Conservation (phyloP, 2,329 filamentous ascomycete species). For the Trichoderma koningiopsis region DNA sequence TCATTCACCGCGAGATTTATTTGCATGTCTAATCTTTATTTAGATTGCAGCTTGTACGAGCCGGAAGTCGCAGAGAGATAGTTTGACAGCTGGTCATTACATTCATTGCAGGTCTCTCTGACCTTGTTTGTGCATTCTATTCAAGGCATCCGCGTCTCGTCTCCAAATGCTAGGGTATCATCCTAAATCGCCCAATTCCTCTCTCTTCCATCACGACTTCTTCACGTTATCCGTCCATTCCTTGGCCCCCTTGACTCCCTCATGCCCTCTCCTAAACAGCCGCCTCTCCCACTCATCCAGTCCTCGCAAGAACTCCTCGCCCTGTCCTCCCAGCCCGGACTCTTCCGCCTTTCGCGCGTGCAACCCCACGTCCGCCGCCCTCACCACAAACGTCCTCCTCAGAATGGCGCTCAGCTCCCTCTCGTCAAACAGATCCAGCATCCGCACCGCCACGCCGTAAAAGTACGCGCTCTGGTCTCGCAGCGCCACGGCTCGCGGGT, state of each 20-base stretch:
- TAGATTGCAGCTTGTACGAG: no score
- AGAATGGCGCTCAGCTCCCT: constrained; percentile 72
- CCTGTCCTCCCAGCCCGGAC: constrained; percentile 53
- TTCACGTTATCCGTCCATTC: constrained; percentile 67
- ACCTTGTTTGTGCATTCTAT: background rate
- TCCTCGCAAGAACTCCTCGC: constrained; percentile 82
- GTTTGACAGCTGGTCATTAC: background rate
- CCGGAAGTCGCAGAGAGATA: no score
- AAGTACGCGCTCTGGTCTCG: constrained; percentile 84
- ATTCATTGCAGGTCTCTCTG: background rate
- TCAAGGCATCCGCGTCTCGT: background rate
- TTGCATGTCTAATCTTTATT: no score
- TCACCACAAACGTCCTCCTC: constrained; percentile 75
- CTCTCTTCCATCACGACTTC: constrained; percentile 35
- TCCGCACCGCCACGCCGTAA: constrained; percentile 80
- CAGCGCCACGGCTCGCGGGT: constrained; percentile 81
- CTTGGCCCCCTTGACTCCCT: constrained; percentile 69
- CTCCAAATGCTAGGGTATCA: constrained; percentile 15
- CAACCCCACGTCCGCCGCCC: constrained; percentile 81
- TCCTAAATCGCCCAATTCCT: background rate
- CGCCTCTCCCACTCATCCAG: constrained; percentile 87
- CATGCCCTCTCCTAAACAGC: constrained; percentile 73
- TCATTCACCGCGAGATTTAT: no score
- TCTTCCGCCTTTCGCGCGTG: constrained; percentile 85
- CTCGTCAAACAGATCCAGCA: constrained; percentile 90